Percentiles rank a stretch among this genome's conserved stretches.
Conservation (phyloP, 2,329 filamentous ascomycete species). For the Didymella lethalis region DNA sequence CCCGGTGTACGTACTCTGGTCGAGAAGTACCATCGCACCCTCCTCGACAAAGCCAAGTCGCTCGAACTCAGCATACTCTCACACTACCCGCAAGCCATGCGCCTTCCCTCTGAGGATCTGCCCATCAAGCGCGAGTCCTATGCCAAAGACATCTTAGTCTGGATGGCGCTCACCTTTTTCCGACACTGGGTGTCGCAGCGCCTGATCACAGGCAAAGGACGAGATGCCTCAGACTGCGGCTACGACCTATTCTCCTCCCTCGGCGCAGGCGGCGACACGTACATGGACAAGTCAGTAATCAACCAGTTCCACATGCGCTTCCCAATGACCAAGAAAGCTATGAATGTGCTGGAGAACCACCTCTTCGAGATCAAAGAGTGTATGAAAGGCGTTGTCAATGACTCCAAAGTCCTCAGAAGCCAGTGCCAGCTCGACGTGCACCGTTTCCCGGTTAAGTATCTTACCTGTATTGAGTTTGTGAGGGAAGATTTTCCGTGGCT, state of each 20-base stretch:
- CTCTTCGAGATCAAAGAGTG: constrained; percentile 54
- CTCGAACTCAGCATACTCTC: constrained; percentile 38
- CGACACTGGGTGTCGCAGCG: constrained; percentile 57
- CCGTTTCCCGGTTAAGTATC: constrained; percentile 50
- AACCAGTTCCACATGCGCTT: constrained; percentile 53
- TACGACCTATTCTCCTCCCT: constrained; percentile 56
- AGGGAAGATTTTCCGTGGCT: constrained; percentile 54
- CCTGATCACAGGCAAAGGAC: constrained; percentile 51
- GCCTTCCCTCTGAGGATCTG: constrained; percentile 34
- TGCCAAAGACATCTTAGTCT: constrained; percentile 59
- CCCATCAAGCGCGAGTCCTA: constrained; percentile 56
- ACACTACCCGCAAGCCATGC: constrained; percentile 40
- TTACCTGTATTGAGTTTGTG: constrained; percentile 57
- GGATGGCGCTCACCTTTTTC: constrained; percentile 59
- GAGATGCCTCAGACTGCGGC: constrained; percentile 55
- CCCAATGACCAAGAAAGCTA: constrained; percentile 55
- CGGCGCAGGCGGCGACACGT: constrained; percentile 52
- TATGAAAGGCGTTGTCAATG: constrained; percentile 52
- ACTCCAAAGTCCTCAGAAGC: constrained; percentile 50
- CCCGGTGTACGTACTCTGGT: constrained; percentile 40
- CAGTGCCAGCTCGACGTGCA: constrained; percentile 52
- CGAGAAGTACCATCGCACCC: constrained; percentile 39
- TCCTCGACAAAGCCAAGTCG: constrained; percentile 39
- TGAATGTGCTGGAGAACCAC: constrained; percentile 53
- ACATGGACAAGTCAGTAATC: constrained; percentile 53